Evolutionary conservation across 2,329 filamentous ascomycete genomes (phyloP).

Genomic region (Cladosporium cucumerinum): DNA sequence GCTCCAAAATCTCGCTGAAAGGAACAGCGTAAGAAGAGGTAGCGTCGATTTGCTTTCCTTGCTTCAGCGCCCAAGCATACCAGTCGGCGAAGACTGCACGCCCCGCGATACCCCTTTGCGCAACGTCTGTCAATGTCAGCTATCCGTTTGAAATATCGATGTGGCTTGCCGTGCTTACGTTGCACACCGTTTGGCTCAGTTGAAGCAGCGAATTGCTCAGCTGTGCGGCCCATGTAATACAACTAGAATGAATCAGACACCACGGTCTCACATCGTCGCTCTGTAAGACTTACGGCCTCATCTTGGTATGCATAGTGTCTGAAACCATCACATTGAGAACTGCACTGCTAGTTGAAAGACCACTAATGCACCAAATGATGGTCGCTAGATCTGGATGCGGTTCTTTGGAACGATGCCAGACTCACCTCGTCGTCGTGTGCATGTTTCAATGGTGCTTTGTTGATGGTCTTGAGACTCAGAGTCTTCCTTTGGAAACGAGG

Average conservation of each 20-base stretch:
- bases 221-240: conserved; percentile 23
- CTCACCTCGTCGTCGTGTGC: conserved; percentile 1
- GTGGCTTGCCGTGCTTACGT: background rate
- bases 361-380: background rate
- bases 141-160: background rate
- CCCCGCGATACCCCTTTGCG: background rate
- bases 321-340: conserved; percentile 49
- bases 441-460: conserved; percentile 1
- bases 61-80: background rate
- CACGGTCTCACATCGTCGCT: background rate
- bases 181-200: background rate
- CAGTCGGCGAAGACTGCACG: conserved; percentile 1
- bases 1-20: background rate
- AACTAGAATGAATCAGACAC: background rate
- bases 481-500: conserved; percentile 5
- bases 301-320: conserved; percentile 52
- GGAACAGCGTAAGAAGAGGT: background rate
- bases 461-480: background rate
- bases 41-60: background rate
- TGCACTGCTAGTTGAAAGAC: conserved; percentile 29
- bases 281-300: conserved; percentile 28
- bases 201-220: background rate
- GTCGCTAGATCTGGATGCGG: background rate
- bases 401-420: background rate
- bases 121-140: background rate